Base-by-base conservation (phyloP, 1,284 basidiomycete species). In the Clitocybe nebularis region DNA sequence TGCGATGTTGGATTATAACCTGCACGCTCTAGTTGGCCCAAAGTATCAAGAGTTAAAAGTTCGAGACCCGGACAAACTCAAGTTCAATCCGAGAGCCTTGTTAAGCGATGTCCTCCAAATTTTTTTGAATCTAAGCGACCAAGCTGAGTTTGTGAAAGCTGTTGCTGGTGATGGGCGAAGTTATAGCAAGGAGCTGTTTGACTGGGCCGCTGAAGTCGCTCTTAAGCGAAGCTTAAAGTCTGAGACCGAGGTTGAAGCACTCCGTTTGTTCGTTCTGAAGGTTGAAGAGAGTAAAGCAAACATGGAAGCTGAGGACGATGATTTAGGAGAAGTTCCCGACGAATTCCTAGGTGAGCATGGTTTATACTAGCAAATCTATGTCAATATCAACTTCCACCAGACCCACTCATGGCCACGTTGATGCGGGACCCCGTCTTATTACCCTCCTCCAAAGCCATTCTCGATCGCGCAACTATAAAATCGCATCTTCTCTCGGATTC, bases 391-490 rank as follows among this genome's bases (percentile, higher is more conserved):
- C n/a, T n/a, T 44, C 19, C 39, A 9, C 13, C 45, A 95, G 93
- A 96, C 63, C 91, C 93, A 0, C 70, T 97, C 50, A 93, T 96
- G 84, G 89, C 80, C 52, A 93, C 91, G 0, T 59, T 99, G 44
- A 99, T 99, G 96, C 85, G 84, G 45, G 93, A 99, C 61, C 96
- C 96, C 1, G 95, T 99, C 46, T 80, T 82, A 30, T 66, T 99
- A 36, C 96, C 96, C 0, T 83, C 88, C 0, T 97, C 93, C 1
- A 78, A 74, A 42, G 72, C 82, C 0, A 76, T 89, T 20, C 65
- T 99, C 35, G 96, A 99, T 62, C 80, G 89, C 28, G 78, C 88
- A 1, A 99, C 95, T 1, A 99, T 99, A 71, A 96, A 97, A 59
- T 89, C 93, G 1, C 93, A 95, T 60, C 68, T 99, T 34, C 69